Percentiles rank a stretch among this genome's conserved stretches.
Evolutionary conservation across 2,329 filamentous ascomycete genomes (phyloP).

Genomic region (Mycogone perniciosa): DNA sequence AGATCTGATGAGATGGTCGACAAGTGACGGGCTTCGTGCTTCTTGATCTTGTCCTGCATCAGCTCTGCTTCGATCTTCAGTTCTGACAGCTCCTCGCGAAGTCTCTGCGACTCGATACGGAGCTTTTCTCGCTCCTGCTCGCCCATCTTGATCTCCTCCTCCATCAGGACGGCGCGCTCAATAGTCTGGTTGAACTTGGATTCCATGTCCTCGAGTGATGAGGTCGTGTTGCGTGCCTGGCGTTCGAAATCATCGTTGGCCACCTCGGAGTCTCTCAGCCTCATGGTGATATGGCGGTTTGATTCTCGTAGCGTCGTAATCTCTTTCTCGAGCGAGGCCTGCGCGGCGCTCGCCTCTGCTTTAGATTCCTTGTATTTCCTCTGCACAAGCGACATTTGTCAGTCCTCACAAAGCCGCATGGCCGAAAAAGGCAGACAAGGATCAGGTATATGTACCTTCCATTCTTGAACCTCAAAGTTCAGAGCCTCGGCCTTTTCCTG

Average conservation of each 20-base stretch:
- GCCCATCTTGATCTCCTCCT: conserved; percentile 85
- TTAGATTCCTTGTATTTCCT: conserved; percentile 96
- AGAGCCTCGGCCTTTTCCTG: conserved; percentile 82
- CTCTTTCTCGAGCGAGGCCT: conserved; percentile 87
- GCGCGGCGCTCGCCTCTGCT: conserved; percentile 74
- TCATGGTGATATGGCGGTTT: conserved; percentile 74
- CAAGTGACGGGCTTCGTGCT: conserved; percentile 54
- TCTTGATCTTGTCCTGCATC: conserved; percentile 84
- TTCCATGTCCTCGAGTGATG: conserved; percentile 92
- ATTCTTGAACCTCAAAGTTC: conserved; percentile 90
- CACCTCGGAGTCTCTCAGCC: conserved; percentile 89
- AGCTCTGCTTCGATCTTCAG: conserved; percentile 94
- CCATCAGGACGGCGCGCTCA: conserved; percentile 84
- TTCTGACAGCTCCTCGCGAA: conserved; percentile 87
- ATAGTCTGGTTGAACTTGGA: conserved; percentile 95
- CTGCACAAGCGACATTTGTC: conserved; percentile 36
- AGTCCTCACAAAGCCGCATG: conserved; percentile 4
- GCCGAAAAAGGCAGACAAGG: neutral
- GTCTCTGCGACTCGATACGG: conserved; percentile 82
- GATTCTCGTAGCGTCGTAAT: conserved; percentile 84
- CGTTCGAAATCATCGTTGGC: conserved; percentile 98
- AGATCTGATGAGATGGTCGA: conserved; percentile 56
- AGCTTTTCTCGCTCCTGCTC: conserved; percentile 87
- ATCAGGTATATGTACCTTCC: conserved; percentile 70
- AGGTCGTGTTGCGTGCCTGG: conserved; percentile 91